Evolutionary conservation across 2,329 filamentous ascomycete genomes (phyloP), one percentile per base, ranked within the genome.

Genomic region (Reticulascus tulasneorum): DNA sequence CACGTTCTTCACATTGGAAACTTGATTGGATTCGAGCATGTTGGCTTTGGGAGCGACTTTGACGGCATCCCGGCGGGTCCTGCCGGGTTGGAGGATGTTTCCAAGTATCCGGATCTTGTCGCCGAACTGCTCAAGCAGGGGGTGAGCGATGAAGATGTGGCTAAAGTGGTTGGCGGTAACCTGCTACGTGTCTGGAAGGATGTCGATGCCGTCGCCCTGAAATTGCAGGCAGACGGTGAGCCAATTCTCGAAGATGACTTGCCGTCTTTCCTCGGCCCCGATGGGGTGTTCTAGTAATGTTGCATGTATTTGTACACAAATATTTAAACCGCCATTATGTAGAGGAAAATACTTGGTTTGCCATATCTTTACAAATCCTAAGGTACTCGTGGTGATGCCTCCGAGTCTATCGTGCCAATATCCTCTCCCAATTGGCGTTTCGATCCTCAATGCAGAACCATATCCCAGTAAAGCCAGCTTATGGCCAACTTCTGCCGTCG

Each of bases 21-120:
- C 29, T 64, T 84, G 21, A 87, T 95, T 42, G 91, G 91, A 4
- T 96, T 84, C 50, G 84, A 90, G 25, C 77, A 95, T 55, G 88
- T 96, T 12, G 91, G 90, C 1, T 62, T 96, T 13, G 91, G 91
- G 0, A 89, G 84, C 34, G 91, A 97, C 58, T 96, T 90, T 56
- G 90, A 96, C 56, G 91, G 79, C 8, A 90, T 90, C 38, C 53
- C 58, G 2, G 58, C 50, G 1, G 80, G 80, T 5, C 88, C 90
- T 0, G 56, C 66, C 35, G 91, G 90, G 0, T 61, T 97, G 30
- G 86, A 93, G 23, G 89, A 95, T 57, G 88, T 95, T 7, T 80
- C 82, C 31, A 87, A 86, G 55, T 94, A 84, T 51, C 90, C 89
- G 0, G 77, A 82, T 38, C 63, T 96, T 28, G 75, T 96, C 8